Conservation (phyloP, 2,329 filamentous ascomycete genomes). For the Paracorniculantispora psalliotae region DNA sequence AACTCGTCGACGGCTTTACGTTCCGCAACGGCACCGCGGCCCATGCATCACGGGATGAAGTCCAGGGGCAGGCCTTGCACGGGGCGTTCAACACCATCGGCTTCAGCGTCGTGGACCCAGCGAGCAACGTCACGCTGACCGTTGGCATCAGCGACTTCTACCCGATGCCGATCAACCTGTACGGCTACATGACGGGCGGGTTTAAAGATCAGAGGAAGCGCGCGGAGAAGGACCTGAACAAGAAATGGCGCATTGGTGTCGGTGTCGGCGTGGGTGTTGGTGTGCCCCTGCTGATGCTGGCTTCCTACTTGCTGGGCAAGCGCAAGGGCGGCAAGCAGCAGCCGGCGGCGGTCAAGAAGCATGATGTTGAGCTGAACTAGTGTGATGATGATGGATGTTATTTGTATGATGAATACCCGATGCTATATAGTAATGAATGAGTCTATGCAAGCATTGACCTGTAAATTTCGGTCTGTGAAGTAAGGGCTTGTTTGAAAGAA, state of each 20-base stretch:
- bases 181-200: background rate
- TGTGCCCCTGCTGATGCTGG: constrained; percentile 10
- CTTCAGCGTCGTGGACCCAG: background rate
- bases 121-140: background rate
- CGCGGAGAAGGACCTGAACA: background rate
- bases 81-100: background rate
- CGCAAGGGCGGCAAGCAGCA: background rate
- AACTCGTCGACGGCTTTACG: background rate
- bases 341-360: background rate
- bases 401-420: background rate
- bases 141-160: background rate
- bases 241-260: constrained; percentile 10
- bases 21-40: background rate
- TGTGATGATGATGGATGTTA: background rate
- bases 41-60: background rate
- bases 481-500: too few relatives aligned
- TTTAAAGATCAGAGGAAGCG: background rate
- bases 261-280: constrained; percentile 17
- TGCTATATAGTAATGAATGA: too few relatives aligned
- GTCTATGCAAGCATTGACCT: too few relatives aligned
- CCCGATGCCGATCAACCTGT: background rate
- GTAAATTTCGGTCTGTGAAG: too few relatives aligned
- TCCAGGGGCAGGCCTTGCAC: background rate
- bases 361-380: background rate
- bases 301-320: background rate